Base-by-base conservation (phyloP, 805 yeast genomes). In the Candida ascalaphidarum region DNA sequence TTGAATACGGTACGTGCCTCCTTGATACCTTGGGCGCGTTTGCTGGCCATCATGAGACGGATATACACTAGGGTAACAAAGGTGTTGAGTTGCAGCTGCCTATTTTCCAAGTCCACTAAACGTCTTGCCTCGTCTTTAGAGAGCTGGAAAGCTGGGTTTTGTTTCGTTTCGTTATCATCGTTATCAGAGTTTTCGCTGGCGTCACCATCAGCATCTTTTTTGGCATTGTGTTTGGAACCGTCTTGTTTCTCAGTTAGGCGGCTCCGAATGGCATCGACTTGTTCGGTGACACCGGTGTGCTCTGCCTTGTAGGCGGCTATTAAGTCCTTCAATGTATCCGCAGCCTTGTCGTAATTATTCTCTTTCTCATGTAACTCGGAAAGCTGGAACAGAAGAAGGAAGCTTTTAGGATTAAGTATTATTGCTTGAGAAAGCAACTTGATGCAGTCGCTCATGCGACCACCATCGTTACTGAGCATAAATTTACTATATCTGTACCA, bases 1-100 rank as follows among this genome's bases (percentile, higher is more conserved):
- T 81, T 68, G 48, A 86, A 85, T 2, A 83, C 62, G 14, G 61
- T 48, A 36, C 97, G 69, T 2, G 94, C 86, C 21, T 78, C 85
- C 28, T 73, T 71, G 18, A 79, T 61, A 4, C 88, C 89, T 26
- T 66, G 63, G 13, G 69, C 48, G 37, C 96, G 65, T 43, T 83
- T 84, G 37, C 74, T 61, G 11, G 82, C 65, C 46, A 75, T 72
- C 85, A 85, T 78, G 36, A 72, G 74, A 36, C 71, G 71, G 17
- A 79, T 71, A 48, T 78, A 83, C 5, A 77, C 77, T 25, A 70
- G 59, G 0, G 95, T 81, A 20, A 83, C 61, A 7, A 67, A 54
- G 33, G 44, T 46, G 27, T 36, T 37, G 26, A 46, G 40, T 18
- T 46, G 55, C 8, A 43, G 40, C 23, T 46, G 48, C 25, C 40